Evolutionary conservation across 805 yeast genomes (phyloP).

Genomic region (Ogataea degrootiae): DNA sequence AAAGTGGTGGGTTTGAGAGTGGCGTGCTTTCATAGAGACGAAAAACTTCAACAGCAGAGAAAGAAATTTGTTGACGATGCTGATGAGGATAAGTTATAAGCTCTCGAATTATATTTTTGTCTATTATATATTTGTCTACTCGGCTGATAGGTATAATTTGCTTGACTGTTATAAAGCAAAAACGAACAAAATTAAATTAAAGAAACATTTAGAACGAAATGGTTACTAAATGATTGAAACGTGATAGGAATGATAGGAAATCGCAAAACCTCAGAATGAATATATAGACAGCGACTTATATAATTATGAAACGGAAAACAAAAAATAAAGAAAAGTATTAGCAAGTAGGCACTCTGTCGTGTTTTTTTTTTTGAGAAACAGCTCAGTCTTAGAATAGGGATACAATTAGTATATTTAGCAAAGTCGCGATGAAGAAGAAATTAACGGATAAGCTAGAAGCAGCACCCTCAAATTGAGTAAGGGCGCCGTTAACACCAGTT

Average conservation of each 20-base stretch:
- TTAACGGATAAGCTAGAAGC: neutral
- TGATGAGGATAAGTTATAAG: slow-evolving; percentile 14
- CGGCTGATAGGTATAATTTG: too few relatives aligned
- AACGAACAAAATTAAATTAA: too few relatives aligned
- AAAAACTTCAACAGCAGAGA: slow-evolving; percentile 11
- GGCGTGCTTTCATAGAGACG: slow-evolving; percentile 30
- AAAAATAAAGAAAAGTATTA: too few relatives aligned
- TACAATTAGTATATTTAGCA: neutral
- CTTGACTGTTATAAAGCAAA: too few relatives aligned
- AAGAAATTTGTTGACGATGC: slow-evolving; percentile 12
- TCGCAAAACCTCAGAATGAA: too few relatives aligned
- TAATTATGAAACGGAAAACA: too few relatives aligned
- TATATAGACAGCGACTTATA: too few relatives aligned
- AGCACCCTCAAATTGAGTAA: neutral
- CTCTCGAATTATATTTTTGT: neutral
- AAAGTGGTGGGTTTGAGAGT: slow-evolving; percentile 53
- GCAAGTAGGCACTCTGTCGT: too few relatives aligned
- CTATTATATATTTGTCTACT: neutral
- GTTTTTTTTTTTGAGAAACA: too few relatives aligned
- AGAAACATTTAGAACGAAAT: too few relatives aligned
- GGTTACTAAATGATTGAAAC: too few relatives aligned
- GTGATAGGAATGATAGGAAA: too few relatives aligned
- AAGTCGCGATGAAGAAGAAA: neutral
- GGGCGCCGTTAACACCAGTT: neutral
- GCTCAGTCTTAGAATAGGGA: neutral